Base-by-base conservation (phyloP, 2,329 filamentous ascomycete genomes). In the Penicillium sp. region DNA sequence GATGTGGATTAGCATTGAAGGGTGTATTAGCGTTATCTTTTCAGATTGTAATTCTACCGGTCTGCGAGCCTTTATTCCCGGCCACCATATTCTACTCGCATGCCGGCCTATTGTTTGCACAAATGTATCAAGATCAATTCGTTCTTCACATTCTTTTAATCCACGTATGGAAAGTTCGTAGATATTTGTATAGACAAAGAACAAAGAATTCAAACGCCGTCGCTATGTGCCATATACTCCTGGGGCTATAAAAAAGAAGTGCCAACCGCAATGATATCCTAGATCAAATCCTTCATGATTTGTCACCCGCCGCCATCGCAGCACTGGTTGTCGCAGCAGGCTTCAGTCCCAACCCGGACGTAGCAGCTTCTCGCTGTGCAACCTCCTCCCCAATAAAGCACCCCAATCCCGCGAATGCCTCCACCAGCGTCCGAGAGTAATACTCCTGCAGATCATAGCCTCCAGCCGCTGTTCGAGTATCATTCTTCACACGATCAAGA, bases 371-470 rank as follows among this genome's bases (percentile, higher is more conserved):
- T 43, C 73, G 65, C 37, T 70, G 63, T 2, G 72, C 54, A 19
- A 79, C 68, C 69, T 96, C 93, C 46, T 97, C 91, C 35, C 85
- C 88, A 43, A 99, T 81, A 66, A 96, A 96, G 43, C 96, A 90
- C 0, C 90, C 91, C 58, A 99, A 74, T 0, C 96, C 95, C 0
- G 90, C 87, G 76, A 97, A 98, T 0, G 93, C 92, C 71, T 97
- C 93, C 59, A 91, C 90, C 71, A 99, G 78, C 24, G 90, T 88
- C 24, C 93, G 82, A 8, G 87, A 82, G 67, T 91, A 90, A 70
- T 95, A 98, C 71, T 96, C 92, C 33, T 84, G 80, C 44, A 93
- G 79, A 67, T 88, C 87, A 75, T 96, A 98, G 0, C 95, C 96
- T 31, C 92, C 93, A 16, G 90, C 90, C 51, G 84, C 78, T 69